Base-by-base conservation (phyloP, 2,329 filamentous ascomycete species). In the Fusarium dimerum region DNA sequence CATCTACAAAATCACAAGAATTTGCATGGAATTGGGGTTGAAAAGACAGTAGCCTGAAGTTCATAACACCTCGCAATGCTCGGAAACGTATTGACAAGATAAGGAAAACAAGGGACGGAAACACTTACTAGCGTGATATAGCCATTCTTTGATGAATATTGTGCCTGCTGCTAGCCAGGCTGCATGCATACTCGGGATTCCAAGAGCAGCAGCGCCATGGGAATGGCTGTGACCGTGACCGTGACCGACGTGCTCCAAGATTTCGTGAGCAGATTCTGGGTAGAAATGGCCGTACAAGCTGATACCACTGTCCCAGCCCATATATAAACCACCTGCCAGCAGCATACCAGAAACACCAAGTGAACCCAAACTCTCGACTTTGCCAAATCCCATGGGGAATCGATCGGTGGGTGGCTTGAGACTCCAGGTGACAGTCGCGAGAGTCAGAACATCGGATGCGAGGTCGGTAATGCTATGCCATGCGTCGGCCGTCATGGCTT, bases 401-500 rank as follows among this genome's bases (percentile, higher is more conserved):
- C 83, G 83, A 49, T 88, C 82, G 11, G 89, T 90, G 0, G 94
- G 92, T 6, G 90, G 87, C 65, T 89, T 91, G 54, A 97, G 76
- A 54, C 92, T 96, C 86, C 90, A 96, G 17, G 92, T 93, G 43
- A 99, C 92, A 10, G 94, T 99, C 15, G 90, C 90, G 17, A 99
- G 82, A 1, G 94, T 99, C 71, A 97, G 85, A 63, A 99, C 82
- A 71, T 99, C 94, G 48, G 92, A 97, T 55, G 96, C 91, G 51
- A 99, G 83, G 73, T 99, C 94, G 45, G 93, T 96, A 61, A 97
- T 81, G 66, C 92, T 93, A 76, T 99, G 94, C 76, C 96, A 93
- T 50, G 91, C 94, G 71, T 99, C 94, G 68, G 94, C 92, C 54
- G 92, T 79, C 79, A 96, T 89, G 52, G 90, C 88, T 74, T 97